Evolutionary conservation across 2,329 filamentous ascomycete species (phyloP), one percentile per base, ranked within the genome.

Genomic region (Pestalotiopsis sp.): DNA sequence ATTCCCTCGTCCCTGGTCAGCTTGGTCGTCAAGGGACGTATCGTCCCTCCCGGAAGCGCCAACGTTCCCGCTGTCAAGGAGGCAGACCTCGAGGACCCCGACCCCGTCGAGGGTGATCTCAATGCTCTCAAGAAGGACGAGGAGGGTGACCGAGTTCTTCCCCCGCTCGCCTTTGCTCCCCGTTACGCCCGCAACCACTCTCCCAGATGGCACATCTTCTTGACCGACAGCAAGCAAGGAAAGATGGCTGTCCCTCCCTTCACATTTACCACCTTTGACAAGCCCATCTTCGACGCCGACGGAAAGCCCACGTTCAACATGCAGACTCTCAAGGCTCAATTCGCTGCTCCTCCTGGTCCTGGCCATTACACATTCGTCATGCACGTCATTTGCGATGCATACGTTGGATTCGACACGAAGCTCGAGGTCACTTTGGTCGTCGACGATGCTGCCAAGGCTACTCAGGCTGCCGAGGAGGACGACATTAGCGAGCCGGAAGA

Each of bases 401-500:
- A 99, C 76, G 86, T 99, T 60, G 96, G 96, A 60, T 94, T 98
- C 73, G 97, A 99, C 79, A 92, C 92, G 64, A 96, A 94, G 86
- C 90, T 93, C 86, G 94, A 98, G 77, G 93, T 97, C 36, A 94
- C 93, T 1, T 86, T 99, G 66, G 89, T 92, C 36, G 94, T 99
- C 9, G 94, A 97, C 76, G 95, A 98, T 75, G 91, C 93, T 41
- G 92, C 89, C 80, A 96, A 95, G 83, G 95, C 93, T 4, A 91
- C 89, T 23, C 89, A 92, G 73, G 91, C 97, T 77, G 89, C 89
- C 66, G 92, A 91, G 62, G 94, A 98, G 73, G 96, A 97, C 75
- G 96, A 99, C 69, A 99, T 99, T 73, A 97, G 93, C 78, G 96
- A 99, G 80, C 96, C 97, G 45, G 96, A 98, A 72, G 96, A 99